Percentiles rank a stretch among this genome's conserved stretches.
These are phyloP conservation scores for Linnemannia exigua DNA, from an alignment of 192 early-diverging fungal species.

Conservation along the genomic window DNA sequence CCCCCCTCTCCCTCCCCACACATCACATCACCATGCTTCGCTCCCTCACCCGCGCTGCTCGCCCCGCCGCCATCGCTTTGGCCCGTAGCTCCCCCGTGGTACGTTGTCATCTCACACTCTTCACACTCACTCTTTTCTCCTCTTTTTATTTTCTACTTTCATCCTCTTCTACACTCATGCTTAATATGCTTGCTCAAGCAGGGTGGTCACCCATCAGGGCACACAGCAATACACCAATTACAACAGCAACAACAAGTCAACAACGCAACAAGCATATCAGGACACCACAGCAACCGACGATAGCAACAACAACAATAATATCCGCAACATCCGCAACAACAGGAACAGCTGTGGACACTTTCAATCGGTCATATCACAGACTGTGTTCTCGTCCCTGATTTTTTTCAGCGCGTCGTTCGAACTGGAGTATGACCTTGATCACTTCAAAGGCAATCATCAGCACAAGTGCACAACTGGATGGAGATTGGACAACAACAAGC, in stretches of 20 bases:
- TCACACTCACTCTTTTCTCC: neutral
- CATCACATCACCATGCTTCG: slow-evolving; percentile 46
- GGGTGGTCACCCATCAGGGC: neutral
- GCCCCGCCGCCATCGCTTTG: slow-evolving; percentile 62
- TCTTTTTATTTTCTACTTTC: neutral
- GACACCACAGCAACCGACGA: neutral
- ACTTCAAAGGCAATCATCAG: neutral
- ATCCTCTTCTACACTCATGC: neutral
- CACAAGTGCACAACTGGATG: neutral
- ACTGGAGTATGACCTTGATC: neutral
- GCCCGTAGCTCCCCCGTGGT: slow-evolving; percentile 66
- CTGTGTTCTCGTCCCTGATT: neutral
- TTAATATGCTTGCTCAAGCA: neutral
- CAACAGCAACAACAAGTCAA: neutral
- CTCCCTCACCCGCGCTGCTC: slow-evolving; percentile 62
- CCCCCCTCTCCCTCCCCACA: slow-evolving; percentile 16
- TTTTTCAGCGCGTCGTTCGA: neutral
- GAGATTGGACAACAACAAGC: neutral
- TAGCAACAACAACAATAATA: neutral
- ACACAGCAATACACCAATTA: neutral
- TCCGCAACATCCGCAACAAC: neutral
- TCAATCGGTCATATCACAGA: neutral
- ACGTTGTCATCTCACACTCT: slow-evolving; percentile 25
- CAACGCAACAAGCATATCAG: neutral
- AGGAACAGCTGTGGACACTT: neutral